Base-by-base conservation (phyloP, 495 filamentous ascomycete genomes). In the Penicillium steckii region DNA sequence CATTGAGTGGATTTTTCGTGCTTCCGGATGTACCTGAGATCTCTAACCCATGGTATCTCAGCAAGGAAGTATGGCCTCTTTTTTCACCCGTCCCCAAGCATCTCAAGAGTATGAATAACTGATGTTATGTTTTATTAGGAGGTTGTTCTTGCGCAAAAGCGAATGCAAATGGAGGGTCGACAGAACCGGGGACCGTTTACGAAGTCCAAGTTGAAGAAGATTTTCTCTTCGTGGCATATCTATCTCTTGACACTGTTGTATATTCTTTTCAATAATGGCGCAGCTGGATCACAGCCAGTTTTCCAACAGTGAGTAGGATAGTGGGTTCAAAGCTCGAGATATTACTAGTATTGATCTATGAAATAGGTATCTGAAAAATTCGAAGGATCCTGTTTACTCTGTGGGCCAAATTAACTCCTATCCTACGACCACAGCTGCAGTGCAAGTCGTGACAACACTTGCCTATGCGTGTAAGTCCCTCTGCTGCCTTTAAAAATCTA, bases 11-110 rank as follows among this genome's bases (percentile, higher is more conserved):
- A 2, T 86, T 80, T 64, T 78, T 85, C 41, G 53, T 85, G 25
- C 71, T 85, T 21, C 84, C 84, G 1, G 82, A 85, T 48, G 75
- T 84, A 0, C 84, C 82, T 0, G 74, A 82, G 49, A 86, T 80
- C 25, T 78, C 80, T 5, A 76, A 64, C 22, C 78, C 80, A 9
- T 83, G 78, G 74, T 76, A 76, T 50, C 53, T 78, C 32, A 72
- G 51, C 17, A 44, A 74, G 23, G 55, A 67, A 46, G 75, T 75
- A 49, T n/a, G 30, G 3, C 4, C 25, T 12, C 13, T 45, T n/a
- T 30, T 52, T 46, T 21, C 24, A 18, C 48, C 38, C n/a, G n/a
- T n/a, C n/a, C n/a, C 19, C 35, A n/a, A n/a, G 33, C 17, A 15
- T 0, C 19, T 46, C 3, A 15, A 23, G 13, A 17, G 21, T 12